Percentiles rank a stretch among this genome's conserved stretches.
Conservation (phyloP, 345 rosid species). For the Lenwebbia sp. region DNA sequence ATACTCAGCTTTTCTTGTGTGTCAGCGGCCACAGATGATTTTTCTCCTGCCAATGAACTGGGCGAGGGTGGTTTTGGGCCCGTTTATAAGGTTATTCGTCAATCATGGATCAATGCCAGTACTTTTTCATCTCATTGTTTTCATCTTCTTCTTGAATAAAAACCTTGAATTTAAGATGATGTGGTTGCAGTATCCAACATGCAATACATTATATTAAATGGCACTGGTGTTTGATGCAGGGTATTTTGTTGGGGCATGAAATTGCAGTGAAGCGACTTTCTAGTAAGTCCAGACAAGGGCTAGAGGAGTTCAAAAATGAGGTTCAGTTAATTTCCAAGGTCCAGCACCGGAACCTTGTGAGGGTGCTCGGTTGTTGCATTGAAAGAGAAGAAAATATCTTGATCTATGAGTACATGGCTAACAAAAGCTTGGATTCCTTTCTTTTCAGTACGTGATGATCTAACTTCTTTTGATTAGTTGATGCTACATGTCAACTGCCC, state of each 20-base stretch:
- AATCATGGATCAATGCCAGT: neutral
- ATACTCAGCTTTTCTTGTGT: neutral
- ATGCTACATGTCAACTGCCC: too few relatives aligned
- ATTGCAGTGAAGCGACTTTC: constrained; percentile 10
- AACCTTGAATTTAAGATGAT: too few relatives aligned
- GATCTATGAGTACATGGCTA: constrained; percentile 13
- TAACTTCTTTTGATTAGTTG: neutral
- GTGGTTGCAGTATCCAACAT: too few relatives aligned
- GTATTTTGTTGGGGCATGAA: neutral
- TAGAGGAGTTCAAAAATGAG: constrained; percentile 14
- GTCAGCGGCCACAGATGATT: constrained; percentile 10
- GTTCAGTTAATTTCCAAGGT: constrained; percentile 5
- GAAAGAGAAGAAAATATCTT: too few relatives aligned
- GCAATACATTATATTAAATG: too few relatives aligned
- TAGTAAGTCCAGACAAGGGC: constrained; percentile 10
- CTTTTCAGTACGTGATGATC: constrained; percentile 5
- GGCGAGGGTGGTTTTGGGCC: constrained; percentile 23
- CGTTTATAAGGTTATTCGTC: constrained; percentile 5
- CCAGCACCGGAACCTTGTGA: constrained; percentile 16
- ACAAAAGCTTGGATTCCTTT: constrained; percentile 14
- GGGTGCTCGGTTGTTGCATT: too few relatives aligned
- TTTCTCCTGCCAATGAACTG: constrained; percentile 8
- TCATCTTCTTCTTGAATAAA: too few relatives aligned
- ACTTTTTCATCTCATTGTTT: neutral
- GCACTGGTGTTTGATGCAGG: too few relatives aligned